A percentile compares a stretch with the other conserved stretches of the same genome.
Evolutionary conservation across 495 filamentous ascomycete genomes (phyloP).

Genomic region (Acidiella bohemica): DNA sequence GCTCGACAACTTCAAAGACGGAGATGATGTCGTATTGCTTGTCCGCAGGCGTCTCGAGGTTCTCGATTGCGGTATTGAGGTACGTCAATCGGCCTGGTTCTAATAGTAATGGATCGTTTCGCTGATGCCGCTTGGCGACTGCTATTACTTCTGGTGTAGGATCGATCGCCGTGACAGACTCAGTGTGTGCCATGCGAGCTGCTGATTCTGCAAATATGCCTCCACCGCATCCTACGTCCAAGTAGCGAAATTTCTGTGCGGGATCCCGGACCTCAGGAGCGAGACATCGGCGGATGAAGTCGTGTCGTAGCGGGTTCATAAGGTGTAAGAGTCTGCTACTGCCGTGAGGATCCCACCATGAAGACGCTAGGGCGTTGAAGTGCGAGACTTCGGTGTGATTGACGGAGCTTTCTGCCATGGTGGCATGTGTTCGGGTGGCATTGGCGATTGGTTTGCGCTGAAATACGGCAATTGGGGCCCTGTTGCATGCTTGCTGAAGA

Average conservation of each 20-base stretch:
- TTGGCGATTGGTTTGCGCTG: too few relatives aligned
- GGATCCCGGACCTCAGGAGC: background rate
- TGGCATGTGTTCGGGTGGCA: conserved; percentile 1
- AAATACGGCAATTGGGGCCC: too few relatives aligned
- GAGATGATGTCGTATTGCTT: conserved; percentile 56
- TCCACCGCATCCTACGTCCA: conserved; percentile 91
- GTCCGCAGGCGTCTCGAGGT: conserved; percentile 36
- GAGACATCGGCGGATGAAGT: conserved; percentile 50
- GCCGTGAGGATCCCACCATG: conserved; percentile 96
- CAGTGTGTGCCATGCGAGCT: conserved; percentile 55
- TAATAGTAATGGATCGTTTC: conserved; percentile 48
- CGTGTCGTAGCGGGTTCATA: conserved; percentile 94
- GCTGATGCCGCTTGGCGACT: conserved; percentile 62
- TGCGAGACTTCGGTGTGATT: conserved; percentile 80
- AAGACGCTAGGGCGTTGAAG: conserved; percentile 82
- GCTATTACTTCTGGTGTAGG: conserved; percentile 64
- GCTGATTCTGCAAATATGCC: conserved; percentile 93
- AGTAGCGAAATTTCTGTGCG: conserved; percentile 43
- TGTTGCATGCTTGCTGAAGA: too few relatives aligned
- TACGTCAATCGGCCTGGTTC: conserved; percentile 49
- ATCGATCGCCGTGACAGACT: conserved; percentile 69
- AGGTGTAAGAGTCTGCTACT: conserved; percentile 84
- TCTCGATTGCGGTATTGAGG: conserved; percentile 56
- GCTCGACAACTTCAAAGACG: conserved; percentile 89
- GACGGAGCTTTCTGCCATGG: conserved; percentile 30